Percentiles rank a stretch among this genome's conserved stretches.
These are phyloP conservation scores for Acanthamoeba divionensis DNA, from an alignment of 208 protist genomes.

Conservation along the genomic window DNA sequence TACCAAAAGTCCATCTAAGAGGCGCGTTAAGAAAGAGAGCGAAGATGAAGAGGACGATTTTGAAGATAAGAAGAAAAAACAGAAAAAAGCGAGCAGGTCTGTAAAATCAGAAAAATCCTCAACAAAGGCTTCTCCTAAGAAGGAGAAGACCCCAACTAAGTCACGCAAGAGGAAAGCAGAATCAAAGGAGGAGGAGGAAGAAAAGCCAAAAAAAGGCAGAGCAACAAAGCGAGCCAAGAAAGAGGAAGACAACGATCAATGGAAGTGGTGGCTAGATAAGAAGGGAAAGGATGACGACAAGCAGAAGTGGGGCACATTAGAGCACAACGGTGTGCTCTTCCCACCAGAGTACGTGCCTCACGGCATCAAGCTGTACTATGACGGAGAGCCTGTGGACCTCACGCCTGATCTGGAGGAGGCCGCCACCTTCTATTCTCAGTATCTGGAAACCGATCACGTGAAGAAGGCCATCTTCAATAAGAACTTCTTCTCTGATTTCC, in stretches of 20 bases:
- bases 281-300: slow-evolving; percentile 55
- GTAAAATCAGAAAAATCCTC: not conserved
- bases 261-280: slow-evolving; percentile 51
- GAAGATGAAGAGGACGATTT: slow-evolving; percentile 16
- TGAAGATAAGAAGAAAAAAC: not conserved
- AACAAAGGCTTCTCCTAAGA: not conserved
- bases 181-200: not conserved
- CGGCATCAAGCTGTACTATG: slow-evolving; percentile 92
- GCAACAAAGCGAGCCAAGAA: slow-evolving; percentile 41
- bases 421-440: slow-evolving; percentile 96
- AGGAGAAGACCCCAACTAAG: not conserved
- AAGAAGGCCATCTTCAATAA: slow-evolving; percentile 92
- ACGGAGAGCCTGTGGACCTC: slow-evolving; percentile 87
- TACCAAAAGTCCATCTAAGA: too few species aligned
- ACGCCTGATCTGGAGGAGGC: slow-evolving; percentile 95
- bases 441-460: slow-evolving; percentile 92
- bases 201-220: not conserved
- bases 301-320: slow-evolving; percentile 91
- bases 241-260: slow-evolving; percentile 14
- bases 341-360: slow-evolving; percentile 95
- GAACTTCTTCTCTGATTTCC: slow-evolving; percentile 97
- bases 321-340: slow-evolving; percentile 96
- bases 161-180: slow-evolving; percentile 36
- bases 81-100: not conserved
- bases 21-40: not conserved